A percentile compares a stretch with the other conserved stretches of the same genome.
Conservation (phyloP, 1,139 yeast genomes). For the Yamadazyma oceani region DNA sequence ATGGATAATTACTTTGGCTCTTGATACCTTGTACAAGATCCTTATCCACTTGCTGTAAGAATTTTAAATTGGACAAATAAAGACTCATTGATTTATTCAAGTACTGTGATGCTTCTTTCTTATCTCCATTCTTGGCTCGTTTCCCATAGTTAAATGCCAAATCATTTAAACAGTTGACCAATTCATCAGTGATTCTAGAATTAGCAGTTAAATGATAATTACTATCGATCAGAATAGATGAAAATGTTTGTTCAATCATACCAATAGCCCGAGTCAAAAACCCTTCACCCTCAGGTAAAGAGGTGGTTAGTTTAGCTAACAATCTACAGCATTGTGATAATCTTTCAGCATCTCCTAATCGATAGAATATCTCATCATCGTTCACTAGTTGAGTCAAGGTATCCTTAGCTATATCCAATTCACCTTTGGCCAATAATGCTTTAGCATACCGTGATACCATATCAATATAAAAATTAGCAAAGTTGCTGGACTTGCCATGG, state of each 20-base stretch:
- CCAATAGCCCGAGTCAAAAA: conserved; percentile 43
- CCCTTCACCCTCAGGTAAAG: conserved; percentile 27
- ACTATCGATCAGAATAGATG: conserved; percentile 27
- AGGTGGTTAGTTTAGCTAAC: conserved; percentile 29
- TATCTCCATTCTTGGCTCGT: conserved; percentile 12
- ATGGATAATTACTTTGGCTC: conserved; percentile 35
- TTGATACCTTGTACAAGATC: conserved; percentile 19
- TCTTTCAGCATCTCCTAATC: conserved; percentile 47
- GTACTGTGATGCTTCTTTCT: conserved; percentile 19
- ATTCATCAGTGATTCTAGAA: conserved; percentile 41
- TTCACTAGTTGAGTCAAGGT: conserved; percentile 33
- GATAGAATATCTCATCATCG: conserved; percentile 39
- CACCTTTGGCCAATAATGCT: conserved; percentile 45
- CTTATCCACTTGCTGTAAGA: conserved; percentile 23
- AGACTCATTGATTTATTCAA: conserved; percentile 33
- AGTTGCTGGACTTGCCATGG: conserved; percentile 29
- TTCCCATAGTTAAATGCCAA: conserved; percentile 36
- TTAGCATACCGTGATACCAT: conserved; percentile 44
- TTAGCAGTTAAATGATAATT: conserved; percentile 26
- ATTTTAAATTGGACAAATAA: conserved; percentile 38
- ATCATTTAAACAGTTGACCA: conserved; percentile 33
- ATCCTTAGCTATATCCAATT: conserved; percentile 30
- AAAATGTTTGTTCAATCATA: conserved; percentile 34
- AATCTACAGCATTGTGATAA: conserved; percentile 44
- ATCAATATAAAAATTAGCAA: conserved; percentile 47